A percentile compares a stretch with the other conserved stretches of the same genome.
Evolutionary conservation across 2,329 filamentous ascomycete species (phyloP).

Genomic region (Pezicula radicicola): DNA sequence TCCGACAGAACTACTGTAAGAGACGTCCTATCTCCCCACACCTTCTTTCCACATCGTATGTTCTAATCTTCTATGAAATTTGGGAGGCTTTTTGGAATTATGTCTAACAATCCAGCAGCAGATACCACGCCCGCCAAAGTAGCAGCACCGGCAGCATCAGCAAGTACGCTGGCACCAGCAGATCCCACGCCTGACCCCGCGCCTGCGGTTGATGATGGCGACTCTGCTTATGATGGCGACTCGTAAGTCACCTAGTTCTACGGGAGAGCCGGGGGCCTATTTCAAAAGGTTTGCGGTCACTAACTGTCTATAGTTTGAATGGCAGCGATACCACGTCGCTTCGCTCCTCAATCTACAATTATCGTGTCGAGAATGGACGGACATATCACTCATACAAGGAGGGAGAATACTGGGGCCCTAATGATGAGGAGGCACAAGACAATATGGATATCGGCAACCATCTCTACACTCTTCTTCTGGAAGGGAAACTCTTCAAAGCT

Average conservation of each 20-base stretch:
- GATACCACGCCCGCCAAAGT: no score
- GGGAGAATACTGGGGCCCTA: slow-evolving; percentile 27
- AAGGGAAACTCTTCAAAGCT: slow-evolving; percentile 13
- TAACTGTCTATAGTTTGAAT: neutral
- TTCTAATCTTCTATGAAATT: no score
- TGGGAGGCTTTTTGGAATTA: no score
- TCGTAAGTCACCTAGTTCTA: neutral
- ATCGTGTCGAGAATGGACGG: slow-evolving; percentile 37
- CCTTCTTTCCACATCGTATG: no score
- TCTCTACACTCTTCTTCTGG: slow-evolving; percentile 13
- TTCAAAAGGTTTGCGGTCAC: neutral
- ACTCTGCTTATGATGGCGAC: neutral
- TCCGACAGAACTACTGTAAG: no score
- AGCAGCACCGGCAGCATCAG: no score
- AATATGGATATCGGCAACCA: slow-evolving; percentile 15
- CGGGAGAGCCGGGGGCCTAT: no score
- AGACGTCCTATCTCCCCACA: no score
- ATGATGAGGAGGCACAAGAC: slow-evolving; percentile 13
- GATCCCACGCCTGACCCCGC: no score
- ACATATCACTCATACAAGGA: slow-evolving; percentile 42
- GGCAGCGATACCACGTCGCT: slow-evolving; percentile 11
- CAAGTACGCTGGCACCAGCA: no score
- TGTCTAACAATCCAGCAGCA: no score
- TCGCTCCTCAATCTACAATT: slow-evolving; percentile 10
- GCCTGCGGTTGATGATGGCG: neutral